Evolutionary conservation across 176 grass and related monocot genomes (phyloP).

Genomic region (Bolboschoenus planiculmis): DNA sequence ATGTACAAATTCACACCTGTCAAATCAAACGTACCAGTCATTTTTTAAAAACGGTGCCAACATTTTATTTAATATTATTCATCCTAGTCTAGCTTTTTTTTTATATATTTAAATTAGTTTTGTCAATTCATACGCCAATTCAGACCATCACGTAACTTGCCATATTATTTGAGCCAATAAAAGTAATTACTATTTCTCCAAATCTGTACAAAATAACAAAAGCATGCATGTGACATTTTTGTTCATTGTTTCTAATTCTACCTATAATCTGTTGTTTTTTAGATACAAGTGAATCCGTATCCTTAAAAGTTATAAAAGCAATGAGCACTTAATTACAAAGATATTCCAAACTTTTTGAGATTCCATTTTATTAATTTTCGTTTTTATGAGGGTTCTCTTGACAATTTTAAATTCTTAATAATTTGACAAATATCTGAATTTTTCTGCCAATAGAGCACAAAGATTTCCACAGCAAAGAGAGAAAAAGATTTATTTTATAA

Average conservation of each 20-base stretch:
- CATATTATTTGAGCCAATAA: neutral
- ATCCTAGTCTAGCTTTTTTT: too few relatives aligned
- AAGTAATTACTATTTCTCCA: neutral
- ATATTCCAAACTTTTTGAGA: neutral
- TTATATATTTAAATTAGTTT: too few relatives aligned
- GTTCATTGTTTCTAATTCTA: too few relatives aligned
- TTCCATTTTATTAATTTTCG: neutral
- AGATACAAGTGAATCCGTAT: neutral
- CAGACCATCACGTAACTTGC: neutral
- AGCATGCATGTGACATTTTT: neutral
- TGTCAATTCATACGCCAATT: neutral
- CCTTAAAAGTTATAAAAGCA: neutral
- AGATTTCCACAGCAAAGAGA: neutral
- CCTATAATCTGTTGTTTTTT: neutral
- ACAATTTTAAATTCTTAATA: too few relatives aligned
- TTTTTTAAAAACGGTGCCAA: too few relatives aligned
- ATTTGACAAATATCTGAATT: neutral
- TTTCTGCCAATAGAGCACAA: neutral
- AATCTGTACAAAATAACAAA: too few relatives aligned
- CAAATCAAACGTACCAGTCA: too few relatives aligned
- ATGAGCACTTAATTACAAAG: neutral
- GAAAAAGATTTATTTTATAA: too few relatives aligned
- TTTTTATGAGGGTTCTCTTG: too few relatives aligned
- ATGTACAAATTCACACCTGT: too few relatives aligned
- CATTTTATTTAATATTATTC: too few relatives aligned